These are phyloP conservation scores for Wallacemonas sp. DNA, from an alignment of 208 protist species.

Conservation along the genomic window DNA sequence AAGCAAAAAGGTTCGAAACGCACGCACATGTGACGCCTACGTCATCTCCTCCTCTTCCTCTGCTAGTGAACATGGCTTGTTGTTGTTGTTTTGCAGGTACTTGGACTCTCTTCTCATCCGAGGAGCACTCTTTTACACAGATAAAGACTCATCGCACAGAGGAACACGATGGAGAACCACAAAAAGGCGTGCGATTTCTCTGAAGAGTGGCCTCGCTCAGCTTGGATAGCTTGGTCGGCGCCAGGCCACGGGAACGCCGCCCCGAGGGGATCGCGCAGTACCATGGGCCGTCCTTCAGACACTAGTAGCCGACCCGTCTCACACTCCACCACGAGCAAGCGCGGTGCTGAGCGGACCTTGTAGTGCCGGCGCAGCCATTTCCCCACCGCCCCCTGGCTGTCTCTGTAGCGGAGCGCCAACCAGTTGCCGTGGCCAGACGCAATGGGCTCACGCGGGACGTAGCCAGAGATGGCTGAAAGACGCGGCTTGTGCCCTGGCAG, in stretches of 20 bases:
- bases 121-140: too few species aligned
- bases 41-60: too few species aligned
- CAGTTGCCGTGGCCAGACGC: slow-evolving; percentile 44
- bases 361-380: slow-evolving; percentile 25
- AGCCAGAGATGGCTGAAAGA: neutral
- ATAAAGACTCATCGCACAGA: slow-evolving; percentile 4
- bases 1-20: slow-evolving; percentile 10
- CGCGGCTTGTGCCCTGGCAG: neutral
- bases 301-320: slow-evolving; percentile 41
- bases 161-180: neutral
- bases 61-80: neutral
- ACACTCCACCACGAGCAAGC: slow-evolving; percentile 38
- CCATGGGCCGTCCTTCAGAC: slow-evolving; percentile 29
- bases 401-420: slow-evolving; percentile 53
- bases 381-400: slow-evolving; percentile 17
- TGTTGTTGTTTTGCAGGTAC: neutral
- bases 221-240: slow-evolving; percentile 13
- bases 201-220: neutral
- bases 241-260: slow-evolving; percentile 49
- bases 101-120: too few species aligned
- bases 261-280: slow-evolving; percentile 33
- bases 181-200: too few species aligned
- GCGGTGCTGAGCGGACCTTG: slow-evolving; percentile 39
- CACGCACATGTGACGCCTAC: neutral
- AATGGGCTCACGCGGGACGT: slow-evolving; percentile 21